Evolutionary conservation across 1,139 yeast genomes (phyloP).

Genomic region (Suhomyces choctaworum): DNA sequence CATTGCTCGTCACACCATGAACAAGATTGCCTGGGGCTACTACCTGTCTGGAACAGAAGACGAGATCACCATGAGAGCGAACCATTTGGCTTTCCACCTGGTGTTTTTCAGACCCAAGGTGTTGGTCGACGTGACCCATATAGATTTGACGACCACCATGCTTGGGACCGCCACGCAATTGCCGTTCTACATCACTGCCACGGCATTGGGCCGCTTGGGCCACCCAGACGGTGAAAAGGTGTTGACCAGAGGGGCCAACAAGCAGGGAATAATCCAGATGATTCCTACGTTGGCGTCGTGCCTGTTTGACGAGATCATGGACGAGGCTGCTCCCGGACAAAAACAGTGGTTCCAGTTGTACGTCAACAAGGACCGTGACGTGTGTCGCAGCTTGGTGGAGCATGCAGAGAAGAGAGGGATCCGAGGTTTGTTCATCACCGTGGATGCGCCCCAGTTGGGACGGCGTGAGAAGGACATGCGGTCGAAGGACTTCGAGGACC

Average conservation of each 20-base stretch:
- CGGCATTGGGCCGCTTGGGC: slow-evolving; percentile 79
- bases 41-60: slow-evolving; percentile 92
- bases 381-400: slow-evolving; percentile 59
- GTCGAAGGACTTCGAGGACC: slow-evolving; percentile 38
- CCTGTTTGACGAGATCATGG: slow-evolving; percentile 69
- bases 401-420: slow-evolving; percentile 77
- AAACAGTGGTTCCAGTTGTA: slow-evolving; percentile 91
- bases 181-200: slow-evolving; percentile 78
- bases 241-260: slow-evolving; percentile 71
- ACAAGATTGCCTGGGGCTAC: slow-evolving; percentile 86
- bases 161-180: slow-evolving; percentile 38
- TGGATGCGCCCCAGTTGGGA: slow-evolving; percentile 95
- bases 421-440: slow-evolving; percentile 81
- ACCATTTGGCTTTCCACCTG: slow-evolving; percentile 84
- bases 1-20: slow-evolving; percentile 75
- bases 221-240: slow-evolving; percentile 78
- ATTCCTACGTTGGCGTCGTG: slow-evolving; percentile 78
- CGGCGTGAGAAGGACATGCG: slow-evolving; percentile 75
- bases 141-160: slow-evolving; percentile 42
- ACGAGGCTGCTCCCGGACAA: slow-evolving; percentile 49
- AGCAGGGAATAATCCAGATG: slow-evolving; percentile 73
- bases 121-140: slow-evolving; percentile 64
- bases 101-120: slow-evolving; percentile 82
- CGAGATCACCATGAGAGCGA: slow-evolving; percentile 84
- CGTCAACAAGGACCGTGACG: slow-evolving; percentile 65